A percentile compares a stretch with the other conserved stretches of the same genome.
phyloP scores from a whole-genome alignment of 2,329 filamentous ascomycete genomes.

The Trichophyton simii region DNA sequence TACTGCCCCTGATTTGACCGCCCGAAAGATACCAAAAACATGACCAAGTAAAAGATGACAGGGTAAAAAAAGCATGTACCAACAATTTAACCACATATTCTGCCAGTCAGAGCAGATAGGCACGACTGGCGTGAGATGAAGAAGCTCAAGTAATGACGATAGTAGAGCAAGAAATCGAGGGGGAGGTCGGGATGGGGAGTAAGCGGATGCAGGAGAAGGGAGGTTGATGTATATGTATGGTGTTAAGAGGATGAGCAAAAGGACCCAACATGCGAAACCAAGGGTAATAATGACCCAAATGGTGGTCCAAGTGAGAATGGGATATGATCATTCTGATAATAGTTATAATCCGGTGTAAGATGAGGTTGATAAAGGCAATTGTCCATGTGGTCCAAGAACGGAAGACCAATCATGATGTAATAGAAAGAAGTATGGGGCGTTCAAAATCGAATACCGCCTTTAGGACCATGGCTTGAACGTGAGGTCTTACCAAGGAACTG shows the following conservation, averaged over 20 bases:
- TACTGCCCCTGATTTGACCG: background rate
- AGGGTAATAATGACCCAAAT: background rate
- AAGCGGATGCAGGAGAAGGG: background rate
- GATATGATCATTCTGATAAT: background rate
- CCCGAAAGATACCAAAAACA: constrained; percentile 12
- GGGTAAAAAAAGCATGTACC: constrained; percentile 15
- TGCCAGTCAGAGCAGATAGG: background rate
- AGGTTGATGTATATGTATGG: background rate
- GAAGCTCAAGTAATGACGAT: constrained; percentile 7
- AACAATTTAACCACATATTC: constrained; percentile 13
- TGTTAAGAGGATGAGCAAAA: background rate
- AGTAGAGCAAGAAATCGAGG: background rate
- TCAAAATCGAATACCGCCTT: background rate
- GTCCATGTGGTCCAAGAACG: background rate
- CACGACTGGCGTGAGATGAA: background rate
- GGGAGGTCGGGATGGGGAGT: background rate
- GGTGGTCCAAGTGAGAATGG: background rate
- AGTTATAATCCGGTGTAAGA: background rate
- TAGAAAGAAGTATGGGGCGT: background rate
- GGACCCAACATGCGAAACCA: background rate
- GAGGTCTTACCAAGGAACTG: constrained; percentile 19
- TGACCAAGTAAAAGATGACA: constrained; percentile 18
- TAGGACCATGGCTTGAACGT: constrained; percentile 18
- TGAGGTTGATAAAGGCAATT: background rate
- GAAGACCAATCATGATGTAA: background rate